A percentile compares a stretch with the other conserved stretches of the same genome.
Evolutionary conservation across 305 asterid genomes (phyloP).

Genomic region (Plantago rigida): DNA sequence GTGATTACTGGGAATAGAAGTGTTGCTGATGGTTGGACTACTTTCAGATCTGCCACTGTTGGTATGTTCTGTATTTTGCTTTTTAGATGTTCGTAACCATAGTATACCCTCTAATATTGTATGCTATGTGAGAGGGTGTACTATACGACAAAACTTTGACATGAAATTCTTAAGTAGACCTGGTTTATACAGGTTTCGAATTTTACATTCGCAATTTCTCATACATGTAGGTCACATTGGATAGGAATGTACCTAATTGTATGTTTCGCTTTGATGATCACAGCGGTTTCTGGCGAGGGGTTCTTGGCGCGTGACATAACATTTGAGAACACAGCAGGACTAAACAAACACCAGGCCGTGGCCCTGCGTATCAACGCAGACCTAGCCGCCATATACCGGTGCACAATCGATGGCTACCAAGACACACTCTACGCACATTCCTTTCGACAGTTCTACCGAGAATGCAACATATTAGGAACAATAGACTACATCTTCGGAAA

Average conservation of each 20-base stretch:
- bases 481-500: constrained; percentile 83
- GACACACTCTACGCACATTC: constrained; percentile 71
- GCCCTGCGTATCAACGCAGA: constrained; percentile 78
- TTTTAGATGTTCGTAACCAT: not conserved
- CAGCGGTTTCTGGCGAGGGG: constrained; percentile 77
- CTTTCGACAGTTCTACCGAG: constrained; percentile 72
- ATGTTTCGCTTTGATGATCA: not conserved
- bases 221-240: too few species aligned
- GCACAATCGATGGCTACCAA: constrained; percentile 60
- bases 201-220: too few species aligned
- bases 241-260: not conserved
- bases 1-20: constrained; percentile 50
- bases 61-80: constrained; percentile 36
- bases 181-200: too few species aligned
- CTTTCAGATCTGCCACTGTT: constrained; percentile 82
- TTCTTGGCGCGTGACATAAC: constrained; percentile 75
- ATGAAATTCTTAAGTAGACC: too few species aligned
- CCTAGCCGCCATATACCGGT: constrained; percentile 50
- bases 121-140: too few species aligned
- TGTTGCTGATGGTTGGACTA: constrained; percentile 80
- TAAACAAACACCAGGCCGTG: constrained; percentile 69
- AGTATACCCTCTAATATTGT: too few species aligned
- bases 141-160: too few species aligned
- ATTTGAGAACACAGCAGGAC: constrained; percentile 73
- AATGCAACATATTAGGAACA: constrained; percentile 73